These are phyloP conservation scores for Coniochaeta prunicola DNA, from an alignment of 2,329 filamentous ascomycete species.

Conservation along the genomic window DNA sequence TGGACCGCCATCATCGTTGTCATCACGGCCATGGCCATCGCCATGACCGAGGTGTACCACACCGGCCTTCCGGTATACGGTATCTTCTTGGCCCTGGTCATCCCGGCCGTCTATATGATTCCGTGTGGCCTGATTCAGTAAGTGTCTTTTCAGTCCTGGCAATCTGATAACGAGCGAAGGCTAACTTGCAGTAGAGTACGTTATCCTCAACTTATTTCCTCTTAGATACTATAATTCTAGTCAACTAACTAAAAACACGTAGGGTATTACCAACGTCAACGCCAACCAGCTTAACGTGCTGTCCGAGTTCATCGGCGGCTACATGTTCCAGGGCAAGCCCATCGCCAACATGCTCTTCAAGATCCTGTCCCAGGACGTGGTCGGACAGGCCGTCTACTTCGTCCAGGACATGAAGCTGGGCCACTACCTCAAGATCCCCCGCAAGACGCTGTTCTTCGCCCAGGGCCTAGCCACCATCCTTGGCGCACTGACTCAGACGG, in stretches of 20 bases:
- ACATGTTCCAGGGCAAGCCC: slow-evolving; percentile 50
- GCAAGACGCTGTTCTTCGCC: slow-evolving; percentile 28
- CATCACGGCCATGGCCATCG: slow-evolving; percentile 23
- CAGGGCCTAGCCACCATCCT: slow-evolving; percentile 36
- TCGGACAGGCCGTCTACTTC: slow-evolving; percentile 28
- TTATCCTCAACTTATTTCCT: too few relatives aligned
- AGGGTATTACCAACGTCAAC: too few relatives aligned
- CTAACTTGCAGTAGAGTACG: too few relatives aligned
- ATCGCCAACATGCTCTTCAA: slow-evolving; percentile 52
- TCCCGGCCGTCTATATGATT: slow-evolving; percentile 31
- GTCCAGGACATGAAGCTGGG: slow-evolving; percentile 26
- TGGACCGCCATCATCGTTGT: slow-evolving; percentile 11
- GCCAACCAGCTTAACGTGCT: slow-evolving; percentile 13
- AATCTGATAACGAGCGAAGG: too few relatives aligned
- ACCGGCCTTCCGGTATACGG: slow-evolving; percentile 7
- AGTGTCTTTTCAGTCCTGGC: too few relatives aligned
- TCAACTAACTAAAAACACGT: too few relatives aligned
- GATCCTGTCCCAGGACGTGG: slow-evolving; percentile 33
- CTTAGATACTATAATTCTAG: too few relatives aligned
- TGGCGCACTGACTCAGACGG: slow-evolving; percentile 36
- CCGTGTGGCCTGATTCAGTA: slow-evolving; percentile 18
- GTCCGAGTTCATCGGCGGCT: slow-evolving; percentile 48
- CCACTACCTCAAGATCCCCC: slow-evolving; percentile 33
- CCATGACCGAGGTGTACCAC: slow-evolving; percentile 12
- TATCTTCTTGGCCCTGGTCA: not conserved